Conservation (phyloP, 495 filamentous ascomycete genomes). For the Amphirosellinia nigrospora region DNA sequence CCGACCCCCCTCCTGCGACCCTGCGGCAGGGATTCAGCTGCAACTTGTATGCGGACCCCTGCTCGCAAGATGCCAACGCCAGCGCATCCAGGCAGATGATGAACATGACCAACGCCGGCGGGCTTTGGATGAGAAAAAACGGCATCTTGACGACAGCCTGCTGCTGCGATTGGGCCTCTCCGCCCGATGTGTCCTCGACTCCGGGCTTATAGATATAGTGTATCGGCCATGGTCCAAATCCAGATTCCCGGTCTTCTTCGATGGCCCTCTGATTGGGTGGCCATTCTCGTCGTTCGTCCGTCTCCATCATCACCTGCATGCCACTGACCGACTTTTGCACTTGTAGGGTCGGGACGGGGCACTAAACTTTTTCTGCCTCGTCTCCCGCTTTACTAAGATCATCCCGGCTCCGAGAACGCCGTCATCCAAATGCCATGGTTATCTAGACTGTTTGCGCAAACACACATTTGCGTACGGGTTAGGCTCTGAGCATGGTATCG, state of each 20-base stretch:
- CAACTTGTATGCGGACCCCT: slow-evolving; percentile 27
- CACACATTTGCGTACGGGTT: neutral
- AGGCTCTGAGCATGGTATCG: neutral
- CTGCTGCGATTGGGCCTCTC: neutral
- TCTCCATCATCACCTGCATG: slow-evolving; percentile 19
- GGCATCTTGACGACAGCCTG: slow-evolving; percentile 10
- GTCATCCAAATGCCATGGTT: neutral
- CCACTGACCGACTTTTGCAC: slow-evolving; percentile 17
- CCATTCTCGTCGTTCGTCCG: slow-evolving; percentile 15
- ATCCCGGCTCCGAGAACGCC: neutral
- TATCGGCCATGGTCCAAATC: slow-evolving; percentile 2
- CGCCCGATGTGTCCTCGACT: slow-evolving; percentile 7
- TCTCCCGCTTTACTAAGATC: neutral
- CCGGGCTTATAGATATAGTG: neutral
- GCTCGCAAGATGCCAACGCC: slow-evolving; percentile 24
- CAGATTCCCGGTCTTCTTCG: neutral
- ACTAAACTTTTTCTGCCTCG: neutral
- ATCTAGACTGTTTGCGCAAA: neutral
- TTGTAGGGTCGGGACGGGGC: neutral
- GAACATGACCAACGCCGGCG: slow-evolving; percentile 9
- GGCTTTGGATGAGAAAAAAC: neutral
- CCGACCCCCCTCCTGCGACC: slow-evolving; percentile 1
- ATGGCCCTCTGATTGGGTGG: neutral
- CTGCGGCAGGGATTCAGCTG: slow-evolving; percentile 23
- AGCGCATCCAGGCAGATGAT: slow-evolving; percentile 7